phyloP scores from a whole-genome alignment of 352 stramenopile genomes.

The Thraustochytrium striatum region DNA sequence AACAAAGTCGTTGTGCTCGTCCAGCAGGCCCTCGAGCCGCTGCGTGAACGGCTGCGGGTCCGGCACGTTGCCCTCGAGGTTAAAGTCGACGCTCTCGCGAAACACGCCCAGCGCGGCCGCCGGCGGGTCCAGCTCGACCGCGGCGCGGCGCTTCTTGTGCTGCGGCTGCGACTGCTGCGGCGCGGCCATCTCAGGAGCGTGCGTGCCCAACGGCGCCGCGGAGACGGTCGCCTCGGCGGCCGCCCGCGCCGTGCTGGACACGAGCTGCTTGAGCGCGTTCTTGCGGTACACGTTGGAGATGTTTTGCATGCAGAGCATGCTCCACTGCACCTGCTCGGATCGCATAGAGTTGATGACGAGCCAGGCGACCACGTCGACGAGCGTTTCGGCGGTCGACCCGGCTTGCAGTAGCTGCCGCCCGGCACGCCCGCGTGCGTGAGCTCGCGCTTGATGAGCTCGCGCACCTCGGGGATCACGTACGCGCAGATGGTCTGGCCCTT shows the following conservation, averaged over 20 bases:
- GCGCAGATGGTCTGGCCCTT: conserved; percentile 84
- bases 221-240: not conserved
- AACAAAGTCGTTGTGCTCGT: conserved; percentile 70
- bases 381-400: conserved; percentile 57
- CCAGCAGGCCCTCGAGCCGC: conserved; percentile 54
- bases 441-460: conserved; percentile 57
- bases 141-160: not conserved
- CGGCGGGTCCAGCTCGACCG: conserved; percentile 4
- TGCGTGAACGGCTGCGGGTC: conserved; percentile 43
- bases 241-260: conserved; percentile 35
- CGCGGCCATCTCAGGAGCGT: not conserved
- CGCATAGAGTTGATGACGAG: conserved; percentile 99
- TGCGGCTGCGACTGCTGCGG: too few relatives aligned
- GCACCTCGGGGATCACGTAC: conserved; percentile 84
- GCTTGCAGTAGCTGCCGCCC: not conserved
- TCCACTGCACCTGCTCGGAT: conserved; percentile 97
- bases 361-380: conserved; percentile 80
- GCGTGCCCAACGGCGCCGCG: not conserved
- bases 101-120: not conserved
- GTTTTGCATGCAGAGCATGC: conserved; percentile 91
- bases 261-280: conserved; percentile 66
- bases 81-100: conserved; percentile 34
- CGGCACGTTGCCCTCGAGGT: conserved; percentile 25
- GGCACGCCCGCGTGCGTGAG: not conserved
- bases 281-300: conserved; percentile 82